phyloP scores from a whole-genome alignment of 495 filamentous ascomycete genomes.

The Podospora australis region DNA sequence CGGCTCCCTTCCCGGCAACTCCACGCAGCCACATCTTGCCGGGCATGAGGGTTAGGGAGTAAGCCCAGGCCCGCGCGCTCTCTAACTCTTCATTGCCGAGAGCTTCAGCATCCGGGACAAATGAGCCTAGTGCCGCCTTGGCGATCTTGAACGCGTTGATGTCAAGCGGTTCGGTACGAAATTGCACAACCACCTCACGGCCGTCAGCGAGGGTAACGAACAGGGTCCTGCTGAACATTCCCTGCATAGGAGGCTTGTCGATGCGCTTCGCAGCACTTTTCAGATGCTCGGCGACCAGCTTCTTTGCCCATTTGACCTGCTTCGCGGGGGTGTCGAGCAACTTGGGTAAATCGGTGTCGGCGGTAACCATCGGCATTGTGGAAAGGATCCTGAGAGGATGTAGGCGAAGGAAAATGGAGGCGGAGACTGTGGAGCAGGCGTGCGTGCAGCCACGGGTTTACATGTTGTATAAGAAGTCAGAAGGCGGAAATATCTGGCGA shows the following conservation, averaged over 20 bases:
- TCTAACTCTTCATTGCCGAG: neutral
- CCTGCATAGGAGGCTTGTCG: neutral
- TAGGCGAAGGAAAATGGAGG: neutral
- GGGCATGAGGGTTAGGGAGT: neutral
- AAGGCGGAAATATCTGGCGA: neutral
- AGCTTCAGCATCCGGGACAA: neutral
- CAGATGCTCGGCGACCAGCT: neutral
- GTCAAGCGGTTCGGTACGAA: neutral
- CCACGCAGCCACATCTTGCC: neutral
- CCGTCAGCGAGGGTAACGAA: neutral
- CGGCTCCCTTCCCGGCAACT: conserved; percentile 1
- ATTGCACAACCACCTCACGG: neutral
- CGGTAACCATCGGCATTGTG: neutral
- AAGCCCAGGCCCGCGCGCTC: neutral
- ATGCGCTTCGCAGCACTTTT: neutral
- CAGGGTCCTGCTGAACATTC: neutral
- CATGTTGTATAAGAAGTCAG: neutral
- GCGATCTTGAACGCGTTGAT: neutral
- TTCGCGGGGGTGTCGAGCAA: neutral
- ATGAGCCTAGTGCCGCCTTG: neutral
- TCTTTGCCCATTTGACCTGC: neutral
- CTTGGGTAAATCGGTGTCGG: neutral
- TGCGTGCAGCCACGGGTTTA: neutral
- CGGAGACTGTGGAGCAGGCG: neutral
- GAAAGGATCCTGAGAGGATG: neutral